phyloP scores from a whole-genome alignment of 1,139 yeast species.

The Geotrichum armillariae region DNA sequence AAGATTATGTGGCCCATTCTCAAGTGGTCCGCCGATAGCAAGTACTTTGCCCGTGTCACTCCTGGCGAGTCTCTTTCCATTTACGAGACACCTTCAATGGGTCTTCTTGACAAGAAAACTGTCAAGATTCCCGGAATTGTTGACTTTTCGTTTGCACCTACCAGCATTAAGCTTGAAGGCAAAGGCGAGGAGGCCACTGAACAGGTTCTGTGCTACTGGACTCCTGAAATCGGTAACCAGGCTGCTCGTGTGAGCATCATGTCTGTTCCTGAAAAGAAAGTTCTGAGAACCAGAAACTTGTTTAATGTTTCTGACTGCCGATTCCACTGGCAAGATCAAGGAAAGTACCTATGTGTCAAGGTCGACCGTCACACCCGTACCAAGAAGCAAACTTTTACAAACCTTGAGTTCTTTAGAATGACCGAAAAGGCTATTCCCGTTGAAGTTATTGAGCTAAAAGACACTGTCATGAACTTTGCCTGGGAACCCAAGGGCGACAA shows the following conservation, averaged over 20 bases:
- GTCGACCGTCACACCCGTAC: constrained; percentile 97
- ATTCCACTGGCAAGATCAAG: constrained; percentile 93
- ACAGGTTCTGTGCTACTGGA: constrained; percentile 88
- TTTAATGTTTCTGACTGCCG: constrained; percentile 93
- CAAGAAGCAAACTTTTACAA: constrained; percentile 86
- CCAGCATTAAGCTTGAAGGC: constrained; percentile 67
- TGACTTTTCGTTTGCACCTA: constrained; percentile 96
- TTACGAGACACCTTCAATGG: constrained; percentile 70
- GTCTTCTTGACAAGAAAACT: constrained; percentile 82
- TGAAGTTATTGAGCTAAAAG: constrained; percentile 90
- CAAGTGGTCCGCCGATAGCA: constrained; percentile 94
- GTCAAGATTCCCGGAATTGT: constrained; percentile 81
- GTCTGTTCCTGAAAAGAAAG: constrained; percentile 81
- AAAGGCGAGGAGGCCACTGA: constrained; percentile 49
- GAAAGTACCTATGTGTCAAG: constrained; percentile 83
- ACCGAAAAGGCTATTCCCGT: constrained; percentile 91
- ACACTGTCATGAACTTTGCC: constrained; percentile 81
- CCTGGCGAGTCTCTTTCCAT: constrained; percentile 86
- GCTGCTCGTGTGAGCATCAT: constrained; percentile 93
- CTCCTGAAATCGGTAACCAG: constrained; percentile 90
- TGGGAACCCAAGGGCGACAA: constrained; percentile 97
- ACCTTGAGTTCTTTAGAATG: constrained; percentile 87
- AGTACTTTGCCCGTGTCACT: constrained; percentile 92
- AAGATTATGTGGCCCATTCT: constrained; percentile 96
- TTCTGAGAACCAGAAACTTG: constrained; percentile 86